Evolutionary conservation across 441 rosid genomes (phyloP).

Genomic region (Corymbia citriodora): DNA sequence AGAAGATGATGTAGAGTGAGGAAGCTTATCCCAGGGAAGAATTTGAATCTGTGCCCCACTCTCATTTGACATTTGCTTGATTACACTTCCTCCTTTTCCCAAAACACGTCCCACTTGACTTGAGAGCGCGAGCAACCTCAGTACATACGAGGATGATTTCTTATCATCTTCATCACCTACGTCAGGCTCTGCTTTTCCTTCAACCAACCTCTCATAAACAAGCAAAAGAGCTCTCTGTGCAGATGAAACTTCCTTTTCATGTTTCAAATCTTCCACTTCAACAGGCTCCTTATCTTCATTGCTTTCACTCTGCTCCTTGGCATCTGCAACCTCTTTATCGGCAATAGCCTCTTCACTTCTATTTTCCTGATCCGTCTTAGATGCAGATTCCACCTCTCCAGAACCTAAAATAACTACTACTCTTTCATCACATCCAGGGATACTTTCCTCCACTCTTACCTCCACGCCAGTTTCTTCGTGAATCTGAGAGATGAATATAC

Average conservation of each 20-base stretch:
- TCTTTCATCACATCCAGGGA: constrained; percentile 57
- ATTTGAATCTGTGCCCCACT: constrained; percentile 70
- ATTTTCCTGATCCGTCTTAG: constrained; percentile 22
- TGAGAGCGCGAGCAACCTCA: constrained; percentile 58
- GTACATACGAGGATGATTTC: constrained; percentile 22
- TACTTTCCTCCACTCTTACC: constrained; percentile 50
- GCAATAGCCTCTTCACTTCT: constrained; percentile 1
- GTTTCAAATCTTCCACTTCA: constrained; percentile 21
- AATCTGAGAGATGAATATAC: constrained; percentile 36
- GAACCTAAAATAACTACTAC: constrained; percentile 36
- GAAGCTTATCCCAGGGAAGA: constrained; percentile 66
- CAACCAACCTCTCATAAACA: constrained; percentile 52
- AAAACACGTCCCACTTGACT: constrained; percentile 64
- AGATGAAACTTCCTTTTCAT: constrained; percentile 27
- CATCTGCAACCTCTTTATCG: constrained; percentile 15
- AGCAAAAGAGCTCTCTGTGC: constrained; percentile 53
- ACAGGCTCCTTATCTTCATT: constrained; percentile 23
- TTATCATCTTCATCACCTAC: constrained; percentile 29
- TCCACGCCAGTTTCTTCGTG: constrained; percentile 49
- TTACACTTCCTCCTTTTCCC: constrained; percentile 65
- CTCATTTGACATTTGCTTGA: constrained; percentile 50
- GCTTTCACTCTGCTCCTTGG: constrained; percentile 19
- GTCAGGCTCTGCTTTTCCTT: constrained; percentile 25
- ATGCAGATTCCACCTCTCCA: constrained; percentile 24
- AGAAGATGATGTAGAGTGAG: constrained; percentile 39